Conservation (phyloP, 1,284 basidiomycete species). For the Melampsora larici-populina region DNA sequence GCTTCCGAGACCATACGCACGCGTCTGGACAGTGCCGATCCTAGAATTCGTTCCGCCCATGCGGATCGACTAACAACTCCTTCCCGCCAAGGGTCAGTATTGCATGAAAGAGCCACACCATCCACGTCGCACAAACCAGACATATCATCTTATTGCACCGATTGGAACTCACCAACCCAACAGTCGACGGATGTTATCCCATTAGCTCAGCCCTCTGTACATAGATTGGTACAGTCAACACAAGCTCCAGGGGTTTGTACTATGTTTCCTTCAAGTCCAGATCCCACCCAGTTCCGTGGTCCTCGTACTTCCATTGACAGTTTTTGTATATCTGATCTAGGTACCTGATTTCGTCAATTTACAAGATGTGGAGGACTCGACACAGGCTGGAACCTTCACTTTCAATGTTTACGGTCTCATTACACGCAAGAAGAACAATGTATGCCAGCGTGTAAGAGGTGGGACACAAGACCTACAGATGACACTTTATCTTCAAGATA, state of each 20-base stretch:
- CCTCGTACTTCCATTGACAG: not conserved
- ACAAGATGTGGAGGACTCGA: conserved; percentile 5
- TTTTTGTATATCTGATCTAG: not conserved
- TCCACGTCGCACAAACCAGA: too few relatives aligned
- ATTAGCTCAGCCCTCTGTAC: too few relatives aligned
- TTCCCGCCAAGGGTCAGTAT: too few relatives aligned
- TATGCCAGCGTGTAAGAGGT: not conserved
- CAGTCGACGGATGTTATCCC: too few relatives aligned
- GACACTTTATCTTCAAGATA: conserved; percentile 21
- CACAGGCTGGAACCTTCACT: not conserved
- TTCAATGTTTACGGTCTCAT: conserved; percentile 24
- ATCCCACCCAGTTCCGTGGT: not conserved
- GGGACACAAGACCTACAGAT: conserved; percentile 15
- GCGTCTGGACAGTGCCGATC: too few relatives aligned
- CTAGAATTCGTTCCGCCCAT: too few relatives aligned
- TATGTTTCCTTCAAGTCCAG: not conserved
- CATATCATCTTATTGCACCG: too few relatives aligned
- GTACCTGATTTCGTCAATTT: not conserved
- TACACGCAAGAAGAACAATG: conserved; percentile 26
- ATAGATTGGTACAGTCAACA: too few relatives aligned
- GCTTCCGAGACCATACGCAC: too few relatives aligned
- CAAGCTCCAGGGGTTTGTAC: not conserved
- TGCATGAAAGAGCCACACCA: too few relatives aligned
- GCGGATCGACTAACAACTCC: too few relatives aligned
- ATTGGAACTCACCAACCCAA: too few relatives aligned